These are phyloP conservation scores for Phoma sp. DNA, from an alignment of 2,329 filamentous ascomycete genomes.

Conservation along the genomic window DNA sequence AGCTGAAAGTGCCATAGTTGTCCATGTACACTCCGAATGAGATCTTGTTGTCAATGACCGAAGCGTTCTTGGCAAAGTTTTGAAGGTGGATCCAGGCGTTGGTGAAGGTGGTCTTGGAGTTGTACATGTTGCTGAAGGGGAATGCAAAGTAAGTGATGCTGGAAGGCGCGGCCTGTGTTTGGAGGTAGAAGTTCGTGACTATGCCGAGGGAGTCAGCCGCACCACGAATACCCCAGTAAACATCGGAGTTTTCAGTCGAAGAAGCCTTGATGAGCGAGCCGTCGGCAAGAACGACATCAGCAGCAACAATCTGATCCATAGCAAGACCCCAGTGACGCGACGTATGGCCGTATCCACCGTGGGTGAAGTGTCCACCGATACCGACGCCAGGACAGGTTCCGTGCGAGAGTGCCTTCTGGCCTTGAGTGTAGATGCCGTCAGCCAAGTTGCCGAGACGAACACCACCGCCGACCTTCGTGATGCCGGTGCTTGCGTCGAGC, in stretches of 20 bases:
- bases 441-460: conserved; percentile 55
- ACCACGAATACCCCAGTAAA: conserved; percentile 54
- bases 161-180: conserved; percentile 38
- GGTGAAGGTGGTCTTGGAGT: conserved; percentile 42
- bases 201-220: conserved; percentile 53
- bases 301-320: conserved; percentile 44
- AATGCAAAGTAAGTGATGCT: conserved; percentile 41
- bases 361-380: conserved; percentile 48
- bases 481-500: conserved; percentile 50
- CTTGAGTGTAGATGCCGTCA: conserved; percentile 44
- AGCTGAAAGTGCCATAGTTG: conserved; percentile 39
- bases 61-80: conserved; percentile 49
- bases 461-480: conserved; percentile 58
- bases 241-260: conserved; percentile 42
- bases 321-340: conserved; percentile 47
- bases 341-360: conserved; percentile 48
- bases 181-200: conserved; percentile 49
- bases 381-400: conserved; percentile 61
- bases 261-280: conserved; percentile 50
- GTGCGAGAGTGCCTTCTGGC: conserved; percentile 55
- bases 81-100: conserved; percentile 52
- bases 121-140: conserved; percentile 33
- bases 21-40: conserved; percentile 54
- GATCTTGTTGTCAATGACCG: conserved; percentile 52
- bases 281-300: conserved; percentile 50